These are phyloP conservation scores for Pythium dissotocum DNA, from an alignment of 352 stramenopile genomes.

Conservation along the genomic window DNA sequence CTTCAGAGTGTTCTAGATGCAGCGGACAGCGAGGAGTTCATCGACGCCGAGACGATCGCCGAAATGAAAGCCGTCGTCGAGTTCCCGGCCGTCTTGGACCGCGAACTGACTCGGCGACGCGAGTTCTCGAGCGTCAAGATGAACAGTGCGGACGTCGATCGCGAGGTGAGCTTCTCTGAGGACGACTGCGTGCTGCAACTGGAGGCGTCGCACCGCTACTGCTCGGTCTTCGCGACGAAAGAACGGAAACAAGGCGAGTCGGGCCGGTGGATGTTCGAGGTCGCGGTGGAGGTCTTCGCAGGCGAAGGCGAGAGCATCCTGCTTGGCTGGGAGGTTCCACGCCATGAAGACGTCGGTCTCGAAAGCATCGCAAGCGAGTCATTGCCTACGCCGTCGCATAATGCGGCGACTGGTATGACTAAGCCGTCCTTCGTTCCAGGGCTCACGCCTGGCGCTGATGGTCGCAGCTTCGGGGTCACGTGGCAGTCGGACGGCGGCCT, in stretches of 20 bases:
- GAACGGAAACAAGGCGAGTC: slow-evolving; percentile 67
- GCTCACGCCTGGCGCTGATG: slow-evolving; percentile 54
- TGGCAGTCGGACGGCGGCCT: slow-evolving; percentile 75
- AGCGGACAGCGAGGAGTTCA: slow-evolving; percentile 10
- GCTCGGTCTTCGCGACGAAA: slow-evolving; percentile 71
- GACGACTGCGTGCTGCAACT: slow-evolving; percentile 77
- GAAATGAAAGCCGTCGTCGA: slow-evolving; percentile 43
- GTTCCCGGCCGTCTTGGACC: slow-evolving; percentile 59
- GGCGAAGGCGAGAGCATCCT: slow-evolving; percentile 70
- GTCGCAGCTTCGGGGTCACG: slow-evolving; percentile 62
- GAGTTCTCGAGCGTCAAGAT: slow-evolving; percentile 78
- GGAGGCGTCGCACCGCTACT: slow-evolving; percentile 64
- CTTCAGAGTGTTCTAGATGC: slow-evolving; percentile 4
- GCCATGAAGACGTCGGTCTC: not conserved
- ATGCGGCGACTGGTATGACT: not conserved
- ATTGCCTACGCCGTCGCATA: not conserved
- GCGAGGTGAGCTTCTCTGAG: slow-evolving; percentile 67
- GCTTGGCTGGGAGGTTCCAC: slow-evolving; percentile 77
- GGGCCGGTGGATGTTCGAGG: slow-evolving; percentile 82
- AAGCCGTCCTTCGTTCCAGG: slow-evolving; percentile 44
- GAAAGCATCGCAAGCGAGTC: not conserved
- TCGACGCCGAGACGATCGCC: slow-evolving; percentile 37
- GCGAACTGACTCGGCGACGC: slow-evolving; percentile 58
- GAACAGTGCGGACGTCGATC: slow-evolving; percentile 54
- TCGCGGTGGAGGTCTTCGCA: slow-evolving; percentile 25